phyloP scores from a whole-genome alignment of 2,329 filamentous ascomycete species.

The Hymenoscyphus occultus region DNA sequence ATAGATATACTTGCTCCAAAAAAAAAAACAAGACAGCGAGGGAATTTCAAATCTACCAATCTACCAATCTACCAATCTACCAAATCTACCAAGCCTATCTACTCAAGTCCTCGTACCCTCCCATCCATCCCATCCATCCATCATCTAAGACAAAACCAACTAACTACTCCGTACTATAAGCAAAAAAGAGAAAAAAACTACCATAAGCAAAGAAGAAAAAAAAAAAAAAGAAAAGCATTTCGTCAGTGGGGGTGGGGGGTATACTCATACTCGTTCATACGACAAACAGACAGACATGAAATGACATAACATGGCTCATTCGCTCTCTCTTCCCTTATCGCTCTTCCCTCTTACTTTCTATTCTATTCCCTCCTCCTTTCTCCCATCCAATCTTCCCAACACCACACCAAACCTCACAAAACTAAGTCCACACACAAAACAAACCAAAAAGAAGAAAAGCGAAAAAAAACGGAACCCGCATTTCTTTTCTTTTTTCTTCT shows the following conservation, averaged over 20 bases:
- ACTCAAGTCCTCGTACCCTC: neutral
- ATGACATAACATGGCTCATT: neutral
- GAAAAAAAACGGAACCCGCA: too few relatives aligned
- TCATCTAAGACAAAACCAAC: neutral
- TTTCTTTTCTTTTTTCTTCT: neutral
- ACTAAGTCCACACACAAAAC: too few relatives aligned
- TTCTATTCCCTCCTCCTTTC: conserved; percentile 2
- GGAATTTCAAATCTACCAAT: too few relatives aligned
- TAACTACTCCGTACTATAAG: too few relatives aligned
- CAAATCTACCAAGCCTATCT: neutral
- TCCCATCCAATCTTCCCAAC: neutral
- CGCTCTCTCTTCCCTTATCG: neutral
- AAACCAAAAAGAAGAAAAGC: too few relatives aligned
- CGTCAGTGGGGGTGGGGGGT: neutral
- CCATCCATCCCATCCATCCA: neutral
- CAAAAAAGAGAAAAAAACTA: too few relatives aligned
- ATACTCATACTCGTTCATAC: neutral
- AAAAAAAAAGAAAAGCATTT: neutral
- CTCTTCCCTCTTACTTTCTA: neutral
- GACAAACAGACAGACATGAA: too few relatives aligned
- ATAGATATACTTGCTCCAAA: too few relatives aligned
- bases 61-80: neutral
- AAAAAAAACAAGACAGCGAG: too few relatives aligned
- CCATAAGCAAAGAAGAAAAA: neutral
- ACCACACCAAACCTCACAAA: neutral